phyloP scores from a whole-genome alignment of 176 grass and related monocot genomes.

The Zoysia japonica region DNA sequence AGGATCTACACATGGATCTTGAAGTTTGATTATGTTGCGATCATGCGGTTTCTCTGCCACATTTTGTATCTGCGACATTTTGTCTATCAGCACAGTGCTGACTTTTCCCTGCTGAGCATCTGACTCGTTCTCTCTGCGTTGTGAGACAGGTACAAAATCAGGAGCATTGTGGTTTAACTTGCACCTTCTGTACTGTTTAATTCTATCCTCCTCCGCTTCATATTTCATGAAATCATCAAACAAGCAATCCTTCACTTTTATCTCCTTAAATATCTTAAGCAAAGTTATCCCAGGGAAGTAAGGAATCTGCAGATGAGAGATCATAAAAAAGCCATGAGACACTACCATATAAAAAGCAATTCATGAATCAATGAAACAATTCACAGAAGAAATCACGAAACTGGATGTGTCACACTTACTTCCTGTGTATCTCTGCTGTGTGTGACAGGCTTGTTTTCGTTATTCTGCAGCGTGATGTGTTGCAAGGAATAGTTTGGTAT shows the following conservation, averaged over 20 bases:
- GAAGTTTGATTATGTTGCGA: conserved; percentile 5
- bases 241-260: conserved; percentile 50
- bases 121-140: not conserved
- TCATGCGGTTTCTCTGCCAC: conserved; percentile 29
- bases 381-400: not conserved
- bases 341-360: not conserved
- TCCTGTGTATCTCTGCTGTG: conserved; percentile 98
- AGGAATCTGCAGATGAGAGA: conserved; percentile 56
- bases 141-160: conserved; percentile 62
- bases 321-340: not conserved
- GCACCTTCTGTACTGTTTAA: conserved; percentile 44
- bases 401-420: conserved; percentile 48
- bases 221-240: conserved; percentile 84
- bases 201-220: conserved; percentile 59
- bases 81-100: conserved; percentile 23
- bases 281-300: conserved; percentile 56
- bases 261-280: conserved; percentile 69
- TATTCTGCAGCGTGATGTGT: conserved; percentile 79
- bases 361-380: not conserved
- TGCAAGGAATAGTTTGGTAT: conserved; percentile 69
- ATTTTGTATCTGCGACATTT: conserved; percentile 37
- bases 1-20: conserved; percentile 27
- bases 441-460: conserved; percentile 94
- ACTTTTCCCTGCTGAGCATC: conserved; percentile 23
- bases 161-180: conserved; percentile 68